Base-by-base conservation (phyloP, 2,329 filamentous ascomycete species). In the Stemphylium lycopersici region DNA sequence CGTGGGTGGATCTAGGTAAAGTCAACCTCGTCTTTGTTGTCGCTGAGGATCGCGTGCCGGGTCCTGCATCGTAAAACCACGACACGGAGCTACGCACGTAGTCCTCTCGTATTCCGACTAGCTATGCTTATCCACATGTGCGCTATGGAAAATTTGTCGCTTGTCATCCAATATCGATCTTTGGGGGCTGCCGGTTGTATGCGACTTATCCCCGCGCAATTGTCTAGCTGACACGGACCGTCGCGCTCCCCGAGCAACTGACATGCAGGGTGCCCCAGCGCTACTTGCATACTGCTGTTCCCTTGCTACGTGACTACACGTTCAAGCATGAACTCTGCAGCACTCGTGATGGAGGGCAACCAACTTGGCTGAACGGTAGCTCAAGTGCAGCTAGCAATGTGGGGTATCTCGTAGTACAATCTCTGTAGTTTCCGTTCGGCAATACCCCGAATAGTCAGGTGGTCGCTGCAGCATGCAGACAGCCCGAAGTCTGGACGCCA, bases 371-470 rank as follows among this genome's bases (percentile, higher is more conserved):
- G 39, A 18, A 32, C 38, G 33, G 32, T 55, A 55, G 48, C 39
- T 56, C 43, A 38, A 51, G 31, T 13, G 34, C 52, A 46, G 45
- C 46, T 41, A 39, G 36, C 39, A 51, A 33, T 53, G 56, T 51
- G 54, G 59, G 53, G 55, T 55, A 54, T 49, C 40, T 55, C 45
- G 45, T 48, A 41, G 56, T 59, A 52, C 58, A 56, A 62, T 46
- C 31, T 58, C 59, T 55, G 48, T 58, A 54, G 47, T 53, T 49
- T 57, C n/a, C 39, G 47, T 52, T 39, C 52, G 53, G 56, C 48
- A 55, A 48, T 63, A 49, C 51, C 54, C 58, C 54, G 45, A 62
- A 53, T 53, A 58, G 64, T 72, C 70, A 72, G 69, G 66, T 73
- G 69, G 61, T 68, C 62, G 51, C 57, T 56, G 59, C 57, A 40